Base-by-base conservation (phyloP, 768 basidiomycete genomes). In the Asterophora lycoperdoides region DNA sequence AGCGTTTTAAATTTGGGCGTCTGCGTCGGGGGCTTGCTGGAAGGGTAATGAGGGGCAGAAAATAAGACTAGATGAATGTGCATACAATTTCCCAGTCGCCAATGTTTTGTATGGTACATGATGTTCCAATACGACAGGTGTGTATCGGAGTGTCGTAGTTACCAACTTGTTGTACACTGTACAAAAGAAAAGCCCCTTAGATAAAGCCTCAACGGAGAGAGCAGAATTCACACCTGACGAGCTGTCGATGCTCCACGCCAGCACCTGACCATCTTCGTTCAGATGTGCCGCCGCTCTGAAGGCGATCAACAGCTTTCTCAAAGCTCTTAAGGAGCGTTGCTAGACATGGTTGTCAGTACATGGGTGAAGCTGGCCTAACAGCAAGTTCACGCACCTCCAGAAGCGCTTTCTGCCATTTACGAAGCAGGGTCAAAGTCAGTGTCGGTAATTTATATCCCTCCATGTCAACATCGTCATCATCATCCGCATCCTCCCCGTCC, bases 111-210 rank as follows among this genome's bases (percentile, higher is more conserved):
- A 92, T 0, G 95, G 94, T 30, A 89, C 73, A 57, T 97, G 94
- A 60, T 94, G 84, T 41, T 80, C 76, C 14, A 99, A 76, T 7
- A 97, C 77, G 34, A 97, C 77, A 2, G 96, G 94, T 0, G 94
- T 94, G 67, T 90, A 99, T 60, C 81, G 83, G 20, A 99, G 73
- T 1, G 93, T 71, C 0, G 94, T 95, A 9, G 80, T 80, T 37
- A 99, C 74, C 17, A 98, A 77, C 70, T 97, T 96, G 72, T 86
- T 86, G 71, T 94, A 98, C n/a, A 97, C 93, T 95, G 48, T 37
- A 8, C 33, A 30, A 45, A 14, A 35, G 26, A 30, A 45, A 14
- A 35, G 26, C 38, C 18, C 38, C 32, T 57, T 29, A 58, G 46
- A 51, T 46, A 15, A 5, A 15, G 34, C 13, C 13, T 10, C 4